Percentiles rank a stretch among this genome's conserved stretches.
Evolutionary conservation across 331 rosid genomes (phyloP).

Genomic region (Acacia concinna): DNA sequence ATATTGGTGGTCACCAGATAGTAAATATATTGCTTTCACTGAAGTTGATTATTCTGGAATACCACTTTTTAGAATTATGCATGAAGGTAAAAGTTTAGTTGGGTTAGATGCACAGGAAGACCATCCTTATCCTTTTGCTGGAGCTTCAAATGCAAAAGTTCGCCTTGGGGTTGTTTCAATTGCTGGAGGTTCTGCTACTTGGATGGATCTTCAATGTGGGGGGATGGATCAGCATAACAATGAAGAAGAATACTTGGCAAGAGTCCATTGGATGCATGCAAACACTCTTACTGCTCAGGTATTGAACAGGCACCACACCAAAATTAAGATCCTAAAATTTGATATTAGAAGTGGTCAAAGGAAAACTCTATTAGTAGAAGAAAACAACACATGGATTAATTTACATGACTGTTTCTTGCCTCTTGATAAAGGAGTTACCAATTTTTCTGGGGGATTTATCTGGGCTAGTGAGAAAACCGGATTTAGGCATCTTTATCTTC

Average conservation of each 20-base stretch:
- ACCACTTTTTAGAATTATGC: constrained; percentile 90
- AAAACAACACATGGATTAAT: constrained; percentile 71
- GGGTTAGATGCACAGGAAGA: constrained; percentile 95
- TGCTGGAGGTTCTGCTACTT: constrained; percentile 67
- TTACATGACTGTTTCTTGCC: constrained; percentile 90
- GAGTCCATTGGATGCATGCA: constrained; percentile 93
- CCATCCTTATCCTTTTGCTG: constrained; percentile 95
- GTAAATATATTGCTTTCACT: constrained; percentile 86
- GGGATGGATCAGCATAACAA: constrained; percentile 45
- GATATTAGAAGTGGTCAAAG: constrained; percentile 71
- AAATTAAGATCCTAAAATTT: constrained; percentile 68
- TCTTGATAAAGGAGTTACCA: constrained; percentile 66
- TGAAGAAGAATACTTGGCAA: constrained; percentile 84
- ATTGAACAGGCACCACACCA: constrained; percentile 77
- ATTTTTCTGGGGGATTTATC: constrained; percentile 78
- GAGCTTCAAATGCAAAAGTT: constrained; percentile 87
- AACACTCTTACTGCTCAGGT: constrained; percentile 76
- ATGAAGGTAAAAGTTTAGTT: constrained; percentile 83
- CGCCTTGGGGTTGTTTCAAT: constrained; percentile 84
- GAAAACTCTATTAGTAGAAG: constrained; percentile 69
- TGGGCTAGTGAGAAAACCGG: constrained; percentile 99
- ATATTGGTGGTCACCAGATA: constrained; percentile 96
- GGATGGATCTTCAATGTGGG: constrained; percentile 96
- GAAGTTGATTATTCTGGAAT: constrained; percentile 86
- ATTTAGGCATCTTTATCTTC: constrained; percentile 86